Conservation (phyloP, 2,329 filamentous ascomycete genomes). For the Cladosporium oxysporum region DNA sequence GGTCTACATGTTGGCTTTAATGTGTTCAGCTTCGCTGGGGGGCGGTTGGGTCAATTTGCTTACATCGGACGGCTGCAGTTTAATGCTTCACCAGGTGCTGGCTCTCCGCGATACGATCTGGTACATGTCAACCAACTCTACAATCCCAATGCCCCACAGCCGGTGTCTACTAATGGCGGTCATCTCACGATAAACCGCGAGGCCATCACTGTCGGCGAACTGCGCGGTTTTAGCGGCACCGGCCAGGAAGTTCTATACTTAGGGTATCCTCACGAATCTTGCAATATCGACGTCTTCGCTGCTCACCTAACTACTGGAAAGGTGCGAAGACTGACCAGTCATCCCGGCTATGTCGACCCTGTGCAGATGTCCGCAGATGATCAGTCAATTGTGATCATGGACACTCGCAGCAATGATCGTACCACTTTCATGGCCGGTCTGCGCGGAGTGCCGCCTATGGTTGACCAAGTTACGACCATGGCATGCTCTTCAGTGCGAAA, state of each 20-base stretch:
- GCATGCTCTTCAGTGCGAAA: background rate
- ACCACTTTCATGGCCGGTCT: conserved; percentile 47
- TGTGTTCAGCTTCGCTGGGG: background rate
- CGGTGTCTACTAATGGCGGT: background rate
- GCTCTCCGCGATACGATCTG: background rate
- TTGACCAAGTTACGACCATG: background rate
- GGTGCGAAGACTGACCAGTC: background rate
- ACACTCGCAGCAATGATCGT: conserved; percentile 46
- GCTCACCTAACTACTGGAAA: conserved; percentile 35
- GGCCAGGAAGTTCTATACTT: conserved; percentile 48
- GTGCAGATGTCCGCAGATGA: conserved; percentile 35
- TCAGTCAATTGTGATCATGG: conserved; percentile 47
- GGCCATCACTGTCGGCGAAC: conserved; percentile 32
- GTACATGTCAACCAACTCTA: background rate
- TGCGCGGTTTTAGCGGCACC: conserved; percentile 48
- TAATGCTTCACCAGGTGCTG: background rate
- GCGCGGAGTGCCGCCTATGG: conserved; percentile 43
- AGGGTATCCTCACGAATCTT: conserved; percentile 44
- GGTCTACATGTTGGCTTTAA: background rate
- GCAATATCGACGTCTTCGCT: conserved; percentile 50
- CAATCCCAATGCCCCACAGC: background rate
- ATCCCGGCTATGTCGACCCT: background rate
- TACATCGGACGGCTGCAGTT: background rate
- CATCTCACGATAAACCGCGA: background rate
- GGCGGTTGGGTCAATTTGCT: background rate